Base-by-base conservation (phyloP, 176 grass and related monocot genomes). In the Oryza longistaminata region DNA sequence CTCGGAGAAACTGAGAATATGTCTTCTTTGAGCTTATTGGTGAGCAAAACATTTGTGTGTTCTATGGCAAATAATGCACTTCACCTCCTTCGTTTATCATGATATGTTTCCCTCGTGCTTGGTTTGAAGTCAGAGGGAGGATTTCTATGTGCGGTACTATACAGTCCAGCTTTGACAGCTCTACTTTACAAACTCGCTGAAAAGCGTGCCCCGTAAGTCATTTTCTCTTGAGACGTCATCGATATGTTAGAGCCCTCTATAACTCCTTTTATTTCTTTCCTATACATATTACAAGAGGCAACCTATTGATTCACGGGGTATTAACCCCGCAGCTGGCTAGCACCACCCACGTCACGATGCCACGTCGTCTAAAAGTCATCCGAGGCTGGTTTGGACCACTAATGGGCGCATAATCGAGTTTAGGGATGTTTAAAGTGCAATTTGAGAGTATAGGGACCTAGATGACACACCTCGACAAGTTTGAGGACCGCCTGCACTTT, bases 131-230 rank as follows among this genome's bases (percentile, higher is more conserved):
- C 96, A 46, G 96, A 99, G 83, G 83, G 96, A 94, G 91, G 96
- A 96, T 81, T 99, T 99, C 62, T 99, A 96, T 96, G 93, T 99
- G 69, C 88, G 96, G 53, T 96, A 99, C 73, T 96, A 99, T 70
- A 96, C 96, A 42, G 91, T 99, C 85, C 96, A 99, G 82, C 93
- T 99, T 86, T 99, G 78, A 99, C 96, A 75, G 86, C 96, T 52
- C 86, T 99, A 79, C 91, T 2, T 99, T 86, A 96, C 93, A 71
- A 91, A 96, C 89, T 96, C 93, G 8, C 88, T 92, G 48, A 96
- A 96, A 89, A 94, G 96, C n/a, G 96, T 99, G 91, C 75, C 88
- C 78, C 77, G 74, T 88, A 85, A 83, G 69, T 79, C 79, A 71
- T 88, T 86, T 85, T 65, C 24, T 81, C 64, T 80, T 81, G 70